Evolutionary conservation across 1,284 basidiomycete genomes (phyloP).

Genomic region (Xerocomus minutiporus): DNA sequence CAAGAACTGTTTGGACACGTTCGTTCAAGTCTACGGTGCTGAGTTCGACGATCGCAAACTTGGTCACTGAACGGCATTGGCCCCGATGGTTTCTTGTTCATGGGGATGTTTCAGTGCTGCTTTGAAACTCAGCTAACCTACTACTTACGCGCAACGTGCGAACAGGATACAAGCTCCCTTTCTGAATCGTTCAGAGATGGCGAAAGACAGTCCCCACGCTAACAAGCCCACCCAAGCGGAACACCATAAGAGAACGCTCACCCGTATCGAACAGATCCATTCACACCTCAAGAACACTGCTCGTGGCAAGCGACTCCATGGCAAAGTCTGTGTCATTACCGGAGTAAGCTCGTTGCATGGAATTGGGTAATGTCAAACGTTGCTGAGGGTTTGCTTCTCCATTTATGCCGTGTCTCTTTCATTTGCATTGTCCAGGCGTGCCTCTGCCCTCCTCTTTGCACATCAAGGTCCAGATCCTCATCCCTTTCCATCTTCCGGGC

Average conservation of each 20-base stretch:
- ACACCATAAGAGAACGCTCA: conserved; percentile 52
- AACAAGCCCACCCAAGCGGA: conserved; percentile 35
- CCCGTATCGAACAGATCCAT: conserved; percentile 66
- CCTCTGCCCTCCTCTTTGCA: conserved; percentile 71
- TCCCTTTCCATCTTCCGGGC: background rate
- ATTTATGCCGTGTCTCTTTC: conserved; percentile 13
- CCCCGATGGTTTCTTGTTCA: no score
- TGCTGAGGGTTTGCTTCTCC: conserved; percentile 3
- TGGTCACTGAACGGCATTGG: no score
- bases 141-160: background rate
- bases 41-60: no score
- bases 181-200: conserved; percentile 10
- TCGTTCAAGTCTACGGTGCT: no score
- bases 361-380: conserved; percentile 58
- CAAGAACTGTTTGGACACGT: no score
- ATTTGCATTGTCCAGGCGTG: conserved; percentile 49
- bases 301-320: conserved; percentile 57
- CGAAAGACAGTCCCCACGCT: conserved; percentile 14
- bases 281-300: conserved; percentile 60
- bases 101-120: background rate
- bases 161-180: background rate
- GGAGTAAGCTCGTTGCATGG: conserved; percentile 81
- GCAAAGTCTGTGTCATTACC: conserved; percentile 88
- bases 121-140: background rate
- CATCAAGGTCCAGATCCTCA: conserved; percentile 60